Base-by-base conservation (phyloP, 1,284 basidiomycete genomes). In the Lentinus polychrous region DNA sequence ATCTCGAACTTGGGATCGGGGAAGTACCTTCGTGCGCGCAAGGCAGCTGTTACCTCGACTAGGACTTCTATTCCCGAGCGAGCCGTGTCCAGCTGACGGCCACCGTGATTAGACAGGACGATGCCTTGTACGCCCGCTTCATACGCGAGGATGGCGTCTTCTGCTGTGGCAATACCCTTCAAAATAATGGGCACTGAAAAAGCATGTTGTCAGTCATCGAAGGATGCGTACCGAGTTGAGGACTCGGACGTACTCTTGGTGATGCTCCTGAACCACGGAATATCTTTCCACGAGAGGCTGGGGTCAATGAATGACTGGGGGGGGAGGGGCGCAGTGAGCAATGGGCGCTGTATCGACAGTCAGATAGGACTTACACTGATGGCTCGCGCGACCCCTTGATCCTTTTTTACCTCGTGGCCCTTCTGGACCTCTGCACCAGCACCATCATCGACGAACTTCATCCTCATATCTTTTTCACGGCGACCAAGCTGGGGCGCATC, bases 391-490 rank as follows among this genome's bases (percentile, higher is more conserved):
- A 60, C 63, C 40, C 63, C 63, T 49, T 65, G 59, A 42, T 61
- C 60, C 50, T 60, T 61, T 53, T 61, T 60, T 47, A 94, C 74
- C 1, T 49, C 80, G 72, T 34, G 76, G 72, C 22, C 75, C 76
- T 60, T 58, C 50, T 62, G 60, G 27, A 63, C 60, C 47, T 63
- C 57, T 8, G 61, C 61, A 18, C 66, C 73, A 0, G 60, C 60
- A 38, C 52, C 55, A 45, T 60, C 61, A 40, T 55, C 62, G 32
- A 61, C 92, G 54, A 94, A 94, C 65, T 94, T 95, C 77, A 91
- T 91, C 35, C 94, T 76, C 94, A 97, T 96, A 61, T 97, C 94
- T 81, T 63, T 90, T 68, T 94, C 91, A 49, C 92, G 79, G 22
- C 92, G 78, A 41, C 92, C 93, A 15, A 95, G 80, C 61, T 94